These are phyloP conservation scores for Acer campestre DNA, from an alignment of 345 rosid species.

Conservation along the genomic window DNA sequence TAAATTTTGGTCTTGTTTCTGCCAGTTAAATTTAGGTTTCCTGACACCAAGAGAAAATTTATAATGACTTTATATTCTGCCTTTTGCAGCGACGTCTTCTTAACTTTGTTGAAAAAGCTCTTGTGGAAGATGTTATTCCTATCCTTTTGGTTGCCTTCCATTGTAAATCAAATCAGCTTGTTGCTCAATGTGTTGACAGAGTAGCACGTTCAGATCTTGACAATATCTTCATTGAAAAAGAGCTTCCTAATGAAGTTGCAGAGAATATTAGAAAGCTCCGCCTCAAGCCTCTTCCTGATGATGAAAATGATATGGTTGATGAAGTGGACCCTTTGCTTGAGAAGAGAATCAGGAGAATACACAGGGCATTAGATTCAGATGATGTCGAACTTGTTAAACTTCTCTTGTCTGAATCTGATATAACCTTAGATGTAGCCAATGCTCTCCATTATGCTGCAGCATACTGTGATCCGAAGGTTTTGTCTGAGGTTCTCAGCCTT, in stretches of 20 bases:
- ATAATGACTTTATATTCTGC: slow-evolving; percentile 5
- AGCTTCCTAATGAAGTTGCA: slow-evolving; percentile 71
- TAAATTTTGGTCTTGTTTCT: neutral
- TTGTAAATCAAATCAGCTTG: slow-evolving; percentile 73
- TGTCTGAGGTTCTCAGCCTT: slow-evolving; percentile 72
- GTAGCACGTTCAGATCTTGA: slow-evolving; percentile 88
- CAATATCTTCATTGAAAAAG: slow-evolving; percentile 66
- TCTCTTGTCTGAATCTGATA: slow-evolving; percentile 74
- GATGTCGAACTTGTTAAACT: slow-evolving; percentile 92
- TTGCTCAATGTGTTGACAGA: slow-evolving; percentile 72
- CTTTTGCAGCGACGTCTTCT: slow-evolving; percentile 72
- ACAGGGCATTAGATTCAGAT: slow-evolving; percentile 90
- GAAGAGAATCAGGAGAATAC: slow-evolving; percentile 77
- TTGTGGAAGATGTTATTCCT: slow-evolving; percentile 75
- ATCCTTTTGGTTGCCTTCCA: slow-evolving; percentile 83
- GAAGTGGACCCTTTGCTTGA: slow-evolving; percentile 44
- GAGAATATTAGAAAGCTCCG: slow-evolving; percentile 58
- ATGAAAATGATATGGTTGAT: slow-evolving; percentile 30
- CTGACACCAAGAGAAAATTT: neutral
- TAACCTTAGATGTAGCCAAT: slow-evolving; percentile 74
- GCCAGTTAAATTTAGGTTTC: slow-evolving; percentile 3
- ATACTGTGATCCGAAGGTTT: slow-evolving; percentile 90
- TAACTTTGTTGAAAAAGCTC: slow-evolving; percentile 75
- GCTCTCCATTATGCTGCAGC: slow-evolving; percentile 92
- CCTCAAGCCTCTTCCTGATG: slow-evolving; percentile 40